These are phyloP conservation scores for Leccinum glutinopallens DNA, from an alignment of 1,284 basidiomycete species.

Conservation along the genomic window DNA sequence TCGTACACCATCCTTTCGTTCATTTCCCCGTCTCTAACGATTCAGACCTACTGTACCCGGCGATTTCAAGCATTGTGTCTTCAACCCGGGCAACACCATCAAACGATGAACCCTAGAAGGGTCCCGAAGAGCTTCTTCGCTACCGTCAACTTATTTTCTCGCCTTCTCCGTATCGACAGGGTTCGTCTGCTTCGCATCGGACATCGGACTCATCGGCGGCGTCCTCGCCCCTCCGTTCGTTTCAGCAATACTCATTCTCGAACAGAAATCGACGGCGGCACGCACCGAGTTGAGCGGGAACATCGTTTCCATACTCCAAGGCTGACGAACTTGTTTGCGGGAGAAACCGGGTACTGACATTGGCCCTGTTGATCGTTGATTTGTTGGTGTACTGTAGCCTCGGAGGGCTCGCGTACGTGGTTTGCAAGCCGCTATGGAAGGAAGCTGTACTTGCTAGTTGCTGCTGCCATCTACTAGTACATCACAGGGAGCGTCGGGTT, in stretches of 20 bases:
- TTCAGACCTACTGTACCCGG: background rate
- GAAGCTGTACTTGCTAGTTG: constrained; percentile 49
- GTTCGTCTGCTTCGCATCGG: constrained; percentile 44
- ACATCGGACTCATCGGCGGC: constrained; percentile 52
- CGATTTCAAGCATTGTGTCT: background rate
- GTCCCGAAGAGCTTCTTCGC: constrained; percentile 33
- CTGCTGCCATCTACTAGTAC: constrained; percentile 48
- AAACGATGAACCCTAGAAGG: constrained; percentile 29
- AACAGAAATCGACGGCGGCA: constrained; percentile 38
- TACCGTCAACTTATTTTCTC: constrained; percentile 49
- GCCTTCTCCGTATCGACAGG: constrained; percentile 49
- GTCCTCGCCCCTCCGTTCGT: constrained; percentile 47
- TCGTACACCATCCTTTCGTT: background rate
- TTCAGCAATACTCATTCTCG: constrained; percentile 45
- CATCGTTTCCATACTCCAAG: constrained; percentile 58
- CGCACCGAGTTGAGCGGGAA: constrained; percentile 49
- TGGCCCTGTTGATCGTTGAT: background rate
- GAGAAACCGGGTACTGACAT: background rate
- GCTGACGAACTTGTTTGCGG: constrained; percentile 46
- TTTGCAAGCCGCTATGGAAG: constrained; percentile 47
- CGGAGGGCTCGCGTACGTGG: constrained; percentile 47
- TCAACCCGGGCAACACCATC: background rate
- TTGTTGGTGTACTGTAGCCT: constrained; percentile 31
- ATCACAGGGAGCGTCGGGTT: constrained; percentile 53
- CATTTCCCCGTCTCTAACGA: background rate